A percentile compares a stretch with the other conserved stretches of the same genome.
Conservation (phyloP, 169 alveolate genomes). For the Eimeria tenella region DNA sequence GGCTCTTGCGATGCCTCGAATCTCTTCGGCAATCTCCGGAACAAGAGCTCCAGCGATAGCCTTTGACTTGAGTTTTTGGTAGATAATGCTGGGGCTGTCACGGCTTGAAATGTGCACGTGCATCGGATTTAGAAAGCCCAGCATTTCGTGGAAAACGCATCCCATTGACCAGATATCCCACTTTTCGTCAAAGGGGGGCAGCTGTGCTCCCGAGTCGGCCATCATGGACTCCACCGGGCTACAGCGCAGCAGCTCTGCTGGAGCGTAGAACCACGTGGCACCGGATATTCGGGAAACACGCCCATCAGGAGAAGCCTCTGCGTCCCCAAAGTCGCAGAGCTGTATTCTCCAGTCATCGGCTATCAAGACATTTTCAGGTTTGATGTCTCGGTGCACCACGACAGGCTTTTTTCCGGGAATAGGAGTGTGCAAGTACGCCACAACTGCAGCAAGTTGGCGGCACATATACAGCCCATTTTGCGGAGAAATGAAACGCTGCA, state of each 20-base stretch:
- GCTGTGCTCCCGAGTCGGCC: not conserved
- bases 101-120: constrained; percentile 58
- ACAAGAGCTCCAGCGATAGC: constrained; percentile 78
- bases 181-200: constrained; percentile 83
- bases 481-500: constrained; percentile 69
- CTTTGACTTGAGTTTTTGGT: constrained; percentile 72
- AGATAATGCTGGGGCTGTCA: constrained; percentile 61
- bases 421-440: constrained; percentile 90
- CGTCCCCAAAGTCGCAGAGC: constrained; percentile 90
- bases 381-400: constrained; percentile 88
- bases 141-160: constrained; percentile 88
- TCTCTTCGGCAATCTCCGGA: constrained; percentile 67
- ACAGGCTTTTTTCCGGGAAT: constrained; percentile 83
- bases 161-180: constrained; percentile 90
- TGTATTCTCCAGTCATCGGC: constrained; percentile 84
- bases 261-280: constrained; percentile 95
- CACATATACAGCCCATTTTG: constrained; percentile 88
- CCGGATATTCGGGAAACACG: constrained; percentile 89
- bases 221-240: constrained; percentile 84
- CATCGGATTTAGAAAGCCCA: constrained; percentile 82
- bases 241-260: constrained; percentile 90
- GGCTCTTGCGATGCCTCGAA: constrained; percentile 85
- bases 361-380: constrained; percentile 87
- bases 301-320: constrained; percentile 90
- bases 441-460: constrained; percentile 90